Evolutionary conservation across 768 basidiomycete genomes (phyloP).

Genomic region (Leccinum disarticulatum): DNA sequence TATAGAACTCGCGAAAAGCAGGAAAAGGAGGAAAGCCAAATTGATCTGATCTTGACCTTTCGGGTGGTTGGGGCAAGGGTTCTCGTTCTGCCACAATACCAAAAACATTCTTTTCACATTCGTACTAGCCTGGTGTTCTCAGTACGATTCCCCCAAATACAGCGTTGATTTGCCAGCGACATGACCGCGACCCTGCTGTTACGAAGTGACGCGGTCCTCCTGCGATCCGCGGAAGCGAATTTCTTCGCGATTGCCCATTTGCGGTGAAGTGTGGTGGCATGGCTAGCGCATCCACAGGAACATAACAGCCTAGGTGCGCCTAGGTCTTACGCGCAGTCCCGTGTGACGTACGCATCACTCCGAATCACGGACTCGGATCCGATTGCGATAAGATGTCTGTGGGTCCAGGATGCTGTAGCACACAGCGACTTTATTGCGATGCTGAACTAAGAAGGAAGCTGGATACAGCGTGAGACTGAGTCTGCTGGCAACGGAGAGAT

Average conservation of each 20-base stretch:
- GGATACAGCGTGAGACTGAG: slow-evolving; percentile 9
- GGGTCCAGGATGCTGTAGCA: slow-evolving; percentile 26
- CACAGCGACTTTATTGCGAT: neutral
- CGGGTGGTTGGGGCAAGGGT: neutral
- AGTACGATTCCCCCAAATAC: slow-evolving; percentile 3
- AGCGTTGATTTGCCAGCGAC: slow-evolving; percentile 10
- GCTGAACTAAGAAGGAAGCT: slow-evolving; percentile 4
- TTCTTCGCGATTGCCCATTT: neutral
- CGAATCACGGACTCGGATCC: slow-evolving; percentile 11
- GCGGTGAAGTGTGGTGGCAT: neutral
- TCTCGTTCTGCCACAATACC: neutral
- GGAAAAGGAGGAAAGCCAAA: neutral
- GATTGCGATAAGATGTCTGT: slow-evolving; percentile 17
- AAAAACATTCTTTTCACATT: slow-evolving; percentile 5
- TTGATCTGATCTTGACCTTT: slow-evolving; percentile 1
- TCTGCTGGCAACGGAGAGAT: neutral
- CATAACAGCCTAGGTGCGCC: neutral
- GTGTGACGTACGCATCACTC: neutral
- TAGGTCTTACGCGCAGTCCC: neutral
- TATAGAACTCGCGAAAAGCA: neutral
- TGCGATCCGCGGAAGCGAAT: slow-evolving; percentile 15
- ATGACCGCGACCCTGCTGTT: slow-evolving; percentile 6
- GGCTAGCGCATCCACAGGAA: neutral
- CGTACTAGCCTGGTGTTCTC: slow-evolving; percentile 19
- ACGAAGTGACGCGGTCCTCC: neutral